phyloP scores from a whole-genome alignment of 768 basidiomycete genomes.

The Hericium rajendrae region DNA sequence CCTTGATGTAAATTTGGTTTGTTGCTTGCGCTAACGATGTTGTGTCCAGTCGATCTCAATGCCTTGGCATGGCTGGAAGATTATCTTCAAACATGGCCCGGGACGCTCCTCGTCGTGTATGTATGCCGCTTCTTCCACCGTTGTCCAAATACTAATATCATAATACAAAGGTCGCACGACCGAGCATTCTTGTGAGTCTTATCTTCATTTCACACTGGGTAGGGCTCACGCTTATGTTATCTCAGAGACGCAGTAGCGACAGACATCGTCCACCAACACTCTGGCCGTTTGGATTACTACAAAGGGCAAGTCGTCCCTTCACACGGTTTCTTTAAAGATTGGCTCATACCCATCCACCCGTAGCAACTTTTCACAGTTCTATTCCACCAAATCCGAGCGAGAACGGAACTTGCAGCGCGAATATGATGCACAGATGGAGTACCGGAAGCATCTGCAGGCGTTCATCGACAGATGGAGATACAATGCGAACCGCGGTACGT shows the following conservation, averaged over 20 bases:
- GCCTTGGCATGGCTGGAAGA: slow-evolving; percentile 97
- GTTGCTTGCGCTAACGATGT: not conserved
- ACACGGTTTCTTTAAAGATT: not conserved
- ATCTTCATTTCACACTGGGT: not conserved
- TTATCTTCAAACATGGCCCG: slow-evolving; percentile 90
- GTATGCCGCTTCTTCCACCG: slow-evolving; percentile 19
- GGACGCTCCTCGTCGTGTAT: slow-evolving; percentile 87
- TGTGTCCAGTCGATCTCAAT: slow-evolving; percentile 69
- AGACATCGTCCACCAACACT: slow-evolving; percentile 96
- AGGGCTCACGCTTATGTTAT: not conserved
- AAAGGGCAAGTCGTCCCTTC: slow-evolving; percentile 54
- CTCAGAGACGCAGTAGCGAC: slow-evolving; percentile 88
- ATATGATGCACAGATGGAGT: slow-evolving; percentile 93
- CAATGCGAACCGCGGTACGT: slow-evolving; percentile 80
- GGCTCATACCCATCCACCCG: not conserved
- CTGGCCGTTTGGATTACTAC: slow-evolving; percentile 89
- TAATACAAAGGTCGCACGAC: slow-evolving; percentile 73
- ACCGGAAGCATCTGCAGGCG: slow-evolving; percentile 90
- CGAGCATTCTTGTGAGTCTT: slow-evolving; percentile 77
- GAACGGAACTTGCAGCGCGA: slow-evolving; percentile 87
- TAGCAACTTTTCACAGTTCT: slow-evolving; percentile 97
- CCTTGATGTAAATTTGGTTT: not conserved
- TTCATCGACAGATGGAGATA: slow-evolving; percentile 99
- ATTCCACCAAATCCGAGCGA: slow-evolving; percentile 95
- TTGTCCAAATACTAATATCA: not conserved